These are phyloP conservation scores for Madurella fahalii DNA, from an alignment of 2,329 filamentous ascomycete species.

Conservation along the genomic window DNA sequence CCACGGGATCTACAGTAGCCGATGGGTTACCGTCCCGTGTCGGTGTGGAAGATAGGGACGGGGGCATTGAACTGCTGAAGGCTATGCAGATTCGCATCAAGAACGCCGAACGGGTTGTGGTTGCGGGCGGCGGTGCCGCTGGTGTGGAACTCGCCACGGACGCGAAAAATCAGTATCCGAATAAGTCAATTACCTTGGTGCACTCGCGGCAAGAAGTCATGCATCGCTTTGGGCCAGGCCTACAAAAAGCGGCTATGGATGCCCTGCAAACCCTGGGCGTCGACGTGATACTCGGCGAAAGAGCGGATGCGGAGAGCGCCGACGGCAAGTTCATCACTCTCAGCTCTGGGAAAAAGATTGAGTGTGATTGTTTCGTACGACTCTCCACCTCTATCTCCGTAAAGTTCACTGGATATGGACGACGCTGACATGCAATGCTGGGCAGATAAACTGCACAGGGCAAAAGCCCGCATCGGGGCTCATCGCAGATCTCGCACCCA, in stretches of 20 bases:
- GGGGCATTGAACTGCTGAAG: slow-evolving; percentile 41
- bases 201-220: slow-evolving; percentile 54
- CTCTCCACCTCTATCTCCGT: slow-evolving; percentile 2
- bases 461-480: slow-evolving; percentile 54
- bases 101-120: slow-evolving; percentile 41
- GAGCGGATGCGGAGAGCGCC: slow-evolving; percentile 37
- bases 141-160: slow-evolving; percentile 60
- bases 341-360: slow-evolving; percentile 40
- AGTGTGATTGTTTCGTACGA: slow-evolving; percentile 49
- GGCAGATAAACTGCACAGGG: slow-evolving; percentile 55
- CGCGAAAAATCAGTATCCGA: slow-evolving; percentile 51
- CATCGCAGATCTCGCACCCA: slow-evolving; percentile 40
- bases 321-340: slow-evolving; percentile 40
- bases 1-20: slow-evolving; percentile 48
- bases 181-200: slow-evolving; percentile 53
- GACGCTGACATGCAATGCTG: neutral
- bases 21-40: slow-evolving; percentile 47
- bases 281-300: slow-evolving; percentile 48
- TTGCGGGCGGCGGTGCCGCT: slow-evolving; percentile 57
- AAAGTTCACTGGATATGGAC: neutral
- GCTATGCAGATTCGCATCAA: slow-evolving; percentile 45
- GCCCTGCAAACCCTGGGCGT: slow-evolving; percentile 46
- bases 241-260: slow-evolving; percentile 41
- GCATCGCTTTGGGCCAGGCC: slow-evolving; percentile 45
- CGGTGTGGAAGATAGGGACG: slow-evolving; percentile 37